Conservation (phyloP, 768 basidiomycete species). For the Xerocomellus amylosporus region DNA sequence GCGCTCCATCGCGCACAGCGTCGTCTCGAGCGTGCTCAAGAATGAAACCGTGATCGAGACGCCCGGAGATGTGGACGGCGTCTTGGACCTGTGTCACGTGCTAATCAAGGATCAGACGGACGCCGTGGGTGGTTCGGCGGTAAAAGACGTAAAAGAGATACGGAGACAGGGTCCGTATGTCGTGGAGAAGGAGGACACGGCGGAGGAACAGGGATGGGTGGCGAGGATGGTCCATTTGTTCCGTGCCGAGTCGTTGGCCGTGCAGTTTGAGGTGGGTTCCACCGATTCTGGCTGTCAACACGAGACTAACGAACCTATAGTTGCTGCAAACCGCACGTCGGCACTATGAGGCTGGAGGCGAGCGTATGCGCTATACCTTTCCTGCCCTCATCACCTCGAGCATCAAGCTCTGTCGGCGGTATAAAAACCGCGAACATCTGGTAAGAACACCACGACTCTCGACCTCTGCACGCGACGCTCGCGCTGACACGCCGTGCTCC, state of each 20-base stretch:
- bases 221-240: slow-evolving; percentile 98
- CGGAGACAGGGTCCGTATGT: slow-evolving; percentile 59
- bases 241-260: slow-evolving; percentile 78
- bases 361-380: slow-evolving; percentile 95
- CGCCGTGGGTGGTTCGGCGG: slow-evolving; percentile 35
- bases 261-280: slow-evolving; percentile 79
- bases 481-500: too few species aligned
- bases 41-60: slow-evolving; percentile 95
- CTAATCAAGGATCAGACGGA: slow-evolving; percentile 84
- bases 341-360: slow-evolving; percentile 89
- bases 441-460: slow-evolving; percentile 35
- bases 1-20: slow-evolving; percentile 89
- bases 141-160: slow-evolving; percentile 38
- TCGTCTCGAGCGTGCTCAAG: slow-evolving; percentile 92
- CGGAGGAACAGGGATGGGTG: slow-evolving; percentile 99
- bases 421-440: slow-evolving; percentile 76
- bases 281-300: neutral
- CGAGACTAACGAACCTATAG: slow-evolving; percentile 37
- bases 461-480: too few species aligned
- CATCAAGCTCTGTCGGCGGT: slow-evolving; percentile 89
- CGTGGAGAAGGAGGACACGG: slow-evolving; percentile 83
- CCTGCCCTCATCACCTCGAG: slow-evolving; percentile 92
- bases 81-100: slow-evolving; percentile 90
- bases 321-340: slow-evolving; percentile 87
- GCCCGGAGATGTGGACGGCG: slow-evolving; percentile 91